Evolutionary conservation across 352 stramenopile genomes (phyloP).

Genomic region (Globisporangium nodosum): DNA sequence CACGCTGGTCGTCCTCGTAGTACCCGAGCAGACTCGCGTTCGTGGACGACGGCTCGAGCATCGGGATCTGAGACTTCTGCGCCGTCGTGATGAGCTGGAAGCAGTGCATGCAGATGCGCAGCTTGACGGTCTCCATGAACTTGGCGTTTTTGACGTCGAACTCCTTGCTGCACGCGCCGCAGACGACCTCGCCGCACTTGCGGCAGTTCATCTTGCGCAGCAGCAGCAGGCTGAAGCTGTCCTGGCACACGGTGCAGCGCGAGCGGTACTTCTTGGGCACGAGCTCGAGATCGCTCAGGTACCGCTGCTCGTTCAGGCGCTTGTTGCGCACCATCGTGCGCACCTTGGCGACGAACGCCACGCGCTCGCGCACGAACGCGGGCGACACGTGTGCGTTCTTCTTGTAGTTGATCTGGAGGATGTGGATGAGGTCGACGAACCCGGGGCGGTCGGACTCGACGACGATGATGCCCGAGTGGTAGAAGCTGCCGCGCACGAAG

Average conservation of each 20-base stretch:
- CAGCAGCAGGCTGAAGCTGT: constrained; percentile 80
- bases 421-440: constrained; percentile 79
- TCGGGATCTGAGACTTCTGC: constrained; percentile 35
- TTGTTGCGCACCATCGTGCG: constrained; percentile 62
- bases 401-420: constrained; percentile 82
- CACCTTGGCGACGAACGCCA: constrained; percentile 48
- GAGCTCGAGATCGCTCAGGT: constrained; percentile 75
- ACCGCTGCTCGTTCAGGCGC: constrained; percentile 75
- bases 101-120: constrained; percentile 84
- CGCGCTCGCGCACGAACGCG: constrained; percentile 32
- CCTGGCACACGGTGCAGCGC: constrained; percentile 68
- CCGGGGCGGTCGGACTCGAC: constrained; percentile 66
- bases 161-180: constrained; percentile 79
- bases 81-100: constrained; percentile 76
- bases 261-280: constrained; percentile 77
- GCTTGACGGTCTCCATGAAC: constrained; percentile 58
- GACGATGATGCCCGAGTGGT: constrained; percentile 83
- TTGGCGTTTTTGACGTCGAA: constrained; percentile 64
- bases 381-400: constrained; percentile 44
- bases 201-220: constrained; percentile 82
- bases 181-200: constrained; percentile 86
- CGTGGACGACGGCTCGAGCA: constrained; percentile 51
- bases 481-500: constrained; percentile 69
- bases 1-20: constrained; percentile 52
- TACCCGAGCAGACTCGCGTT: constrained; percentile 63